Base-by-base conservation (phyloP, 108 stramenopile species). In the Aureococcus anophagefferens region DNA sequence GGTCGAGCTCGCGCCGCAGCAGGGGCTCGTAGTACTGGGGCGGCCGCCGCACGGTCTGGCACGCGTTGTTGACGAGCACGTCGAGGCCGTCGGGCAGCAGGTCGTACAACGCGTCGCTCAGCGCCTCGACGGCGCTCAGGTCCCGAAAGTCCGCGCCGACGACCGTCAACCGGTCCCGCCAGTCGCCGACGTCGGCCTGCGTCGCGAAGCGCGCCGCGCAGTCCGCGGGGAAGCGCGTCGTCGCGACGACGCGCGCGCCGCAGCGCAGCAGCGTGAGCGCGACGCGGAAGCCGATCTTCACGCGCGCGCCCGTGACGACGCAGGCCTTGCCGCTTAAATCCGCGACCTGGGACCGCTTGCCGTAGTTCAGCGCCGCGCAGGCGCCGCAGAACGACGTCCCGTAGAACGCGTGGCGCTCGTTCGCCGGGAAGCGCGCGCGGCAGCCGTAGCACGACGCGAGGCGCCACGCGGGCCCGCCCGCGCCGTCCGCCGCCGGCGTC, bases 51-150 rank as follows among this genome's bases (percentile, higher is more conserved):
- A 94, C 81, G 0, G 93, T 94, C 80, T 94, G 93, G 80, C 93
- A 94, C 0, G 93, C 93, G 79, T 94, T 94, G 73, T 93, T 92
- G 65, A 94, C 90, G 46, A 94, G 72, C 3, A 92, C 80, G 75
- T 94, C 93, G 64, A 94, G 83, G 17, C 90, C 89, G 51, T 11
- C 17, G 51, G 7, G 0, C 3, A 25, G 25, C 7, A 25, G 21
- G 21, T 59, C 21, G 32, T 90, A 72, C 77, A 87, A 91, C 28
- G 86, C 76, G 40, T 5, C 40, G 51, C 86, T 84, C 72, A 93
- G 90, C 17, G 89, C 85, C 72, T 93, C 92, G 16, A 93, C 59
- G 4, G 89, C 90, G 28, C 88, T 87, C 0, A 93, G 86, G 80
- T 93, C 92, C 33, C 92, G 77, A 62, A 93, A 77, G 72, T 93